phyloP scores from a whole-genome alignment of 352 stramenopile genomes.

The Globisporangium parvum region DNA sequence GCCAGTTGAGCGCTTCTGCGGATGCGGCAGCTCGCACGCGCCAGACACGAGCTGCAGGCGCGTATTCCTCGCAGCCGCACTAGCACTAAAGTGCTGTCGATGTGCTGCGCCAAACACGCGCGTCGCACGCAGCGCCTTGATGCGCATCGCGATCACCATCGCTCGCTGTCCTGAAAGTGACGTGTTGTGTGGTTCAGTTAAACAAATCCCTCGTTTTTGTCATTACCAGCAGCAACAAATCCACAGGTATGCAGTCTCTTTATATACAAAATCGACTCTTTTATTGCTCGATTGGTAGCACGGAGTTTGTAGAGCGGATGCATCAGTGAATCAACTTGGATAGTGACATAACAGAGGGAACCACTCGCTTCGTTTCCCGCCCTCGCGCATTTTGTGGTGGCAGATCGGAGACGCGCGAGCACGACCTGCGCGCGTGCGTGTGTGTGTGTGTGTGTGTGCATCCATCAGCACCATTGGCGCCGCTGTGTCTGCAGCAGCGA shows the following conservation, averaged over 20 bases:
- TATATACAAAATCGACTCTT: background rate
- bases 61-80: background rate
- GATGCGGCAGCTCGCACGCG: constrained; percentile 72
- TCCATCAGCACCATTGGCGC: no score
- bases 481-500: no score
- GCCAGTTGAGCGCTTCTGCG: constrained; percentile 75
- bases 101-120: constrained; percentile 3
- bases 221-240: no score
- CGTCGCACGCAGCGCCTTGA: background rate
- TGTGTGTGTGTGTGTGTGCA: no score
- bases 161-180: no score
- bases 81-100: constrained; percentile 12
- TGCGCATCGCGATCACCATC: constrained; percentile 9
- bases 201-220: no score
- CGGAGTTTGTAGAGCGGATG: no score
- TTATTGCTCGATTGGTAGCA: no score
- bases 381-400: background rate
- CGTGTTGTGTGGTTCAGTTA: no score
- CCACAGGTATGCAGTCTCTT: no score
- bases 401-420: background rate
- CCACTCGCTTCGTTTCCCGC: background rate
- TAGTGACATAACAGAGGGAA: no score
- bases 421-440: background rate
- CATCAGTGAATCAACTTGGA: no score
- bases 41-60: constrained; percentile 49